Evolutionary conservation across 768 basidiomycete genomes (phyloP).

Genomic region (Tephrocybe sp.): DNA sequence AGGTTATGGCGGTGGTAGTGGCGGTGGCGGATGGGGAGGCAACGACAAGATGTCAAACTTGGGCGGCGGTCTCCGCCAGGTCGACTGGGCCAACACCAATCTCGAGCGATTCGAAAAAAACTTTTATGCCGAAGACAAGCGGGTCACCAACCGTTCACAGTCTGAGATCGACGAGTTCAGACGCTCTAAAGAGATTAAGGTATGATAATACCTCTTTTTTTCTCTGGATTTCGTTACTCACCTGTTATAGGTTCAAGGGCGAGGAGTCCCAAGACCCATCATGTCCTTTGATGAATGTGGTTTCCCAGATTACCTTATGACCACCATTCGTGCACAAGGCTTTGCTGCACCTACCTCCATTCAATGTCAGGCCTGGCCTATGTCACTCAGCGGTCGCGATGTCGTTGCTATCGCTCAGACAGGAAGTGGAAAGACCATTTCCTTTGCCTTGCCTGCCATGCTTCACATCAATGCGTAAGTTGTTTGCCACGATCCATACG

Average conservation of each 20-base stretch:
- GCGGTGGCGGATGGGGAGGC: constrained; percentile 51
- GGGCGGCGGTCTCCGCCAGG: constrained; percentile 75
- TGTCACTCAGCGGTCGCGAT: constrained; percentile 94
- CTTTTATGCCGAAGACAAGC: constrained; percentile 91
- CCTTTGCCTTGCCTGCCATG: constrained; percentile 98
- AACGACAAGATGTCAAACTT: constrained; percentile 79
- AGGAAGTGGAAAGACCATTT: constrained; percentile 97
- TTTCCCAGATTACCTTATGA: constrained; percentile 95
- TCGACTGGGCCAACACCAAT: constrained; percentile 80
- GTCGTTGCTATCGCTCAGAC: constrained; percentile 97
- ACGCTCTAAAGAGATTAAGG: constrained; percentile 83
- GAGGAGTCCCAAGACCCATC: constrained; percentile 84
- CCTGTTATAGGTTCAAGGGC: constrained; percentile 75
- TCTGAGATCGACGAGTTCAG: constrained; percentile 89
- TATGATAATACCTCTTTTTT: constrained; percentile 23
- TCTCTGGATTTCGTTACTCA: constrained; percentile 2
- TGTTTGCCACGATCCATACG: constrained; percentile 1
- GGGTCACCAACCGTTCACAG: constrained; percentile 73
- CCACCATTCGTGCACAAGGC: constrained; percentile 91
- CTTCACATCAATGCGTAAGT: constrained; percentile 97
- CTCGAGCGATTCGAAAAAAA: constrained; percentile 95
- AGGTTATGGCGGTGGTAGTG: constrained; percentile 49
- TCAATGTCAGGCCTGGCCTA: constrained; percentile 99
- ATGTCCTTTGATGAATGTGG: constrained; percentile 91
- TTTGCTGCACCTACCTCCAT: constrained; percentile 91